Base-by-base conservation (phyloP, 2,329 filamentous ascomycete genomes). In the Fusarium pseudocircinatum region DNA sequence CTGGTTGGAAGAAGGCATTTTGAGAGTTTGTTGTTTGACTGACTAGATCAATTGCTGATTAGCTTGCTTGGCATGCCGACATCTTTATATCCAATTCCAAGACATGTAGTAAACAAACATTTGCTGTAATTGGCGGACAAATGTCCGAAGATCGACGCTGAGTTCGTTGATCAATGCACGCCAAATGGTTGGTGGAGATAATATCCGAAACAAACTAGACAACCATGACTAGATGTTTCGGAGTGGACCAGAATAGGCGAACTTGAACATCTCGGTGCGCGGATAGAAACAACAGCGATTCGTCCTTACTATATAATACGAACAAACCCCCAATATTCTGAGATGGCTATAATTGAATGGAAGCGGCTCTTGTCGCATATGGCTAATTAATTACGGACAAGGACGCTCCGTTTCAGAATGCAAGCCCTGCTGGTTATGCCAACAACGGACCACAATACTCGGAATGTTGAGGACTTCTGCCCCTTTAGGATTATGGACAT, bases 1-100 rank as follows among this genome's bases (percentile, higher is more conserved):
- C 42, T 73, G 63, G 60, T 50, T 63, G 14, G 60, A 42, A 12
- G 67, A 75, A 60, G 67, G 72, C 75, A 76, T 77, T 8, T 60
- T 63, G 66, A 34, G n/a, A 22, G 16, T 26, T 12, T 20, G 5
- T 32, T 14, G 1, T 39, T 8, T 11, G n/a, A 26, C n/a, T 56
- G 20, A 37, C 22, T 43, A 13, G 20, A 26, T 3, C 24, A 15
- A 40, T 34, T 3, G 5, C 5, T 28, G 18, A 28, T 22, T n/a
- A 28, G 2, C 4, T 13, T 18, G 4, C 22, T 42, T 24, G 44
- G 56, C 26, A 44, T 16, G 5, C 16, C 12, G 22, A 6, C 28
- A 32, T 52, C 34, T 46, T 68, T 68, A 60, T 67, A 44, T 26
- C 7, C 4, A 7, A 22, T 4, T 9, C 4, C 14, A 36, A 50